Base-by-base conservation (phyloP, 768 basidiomycete species). In the Rossbeevera mucosa region DNA sequence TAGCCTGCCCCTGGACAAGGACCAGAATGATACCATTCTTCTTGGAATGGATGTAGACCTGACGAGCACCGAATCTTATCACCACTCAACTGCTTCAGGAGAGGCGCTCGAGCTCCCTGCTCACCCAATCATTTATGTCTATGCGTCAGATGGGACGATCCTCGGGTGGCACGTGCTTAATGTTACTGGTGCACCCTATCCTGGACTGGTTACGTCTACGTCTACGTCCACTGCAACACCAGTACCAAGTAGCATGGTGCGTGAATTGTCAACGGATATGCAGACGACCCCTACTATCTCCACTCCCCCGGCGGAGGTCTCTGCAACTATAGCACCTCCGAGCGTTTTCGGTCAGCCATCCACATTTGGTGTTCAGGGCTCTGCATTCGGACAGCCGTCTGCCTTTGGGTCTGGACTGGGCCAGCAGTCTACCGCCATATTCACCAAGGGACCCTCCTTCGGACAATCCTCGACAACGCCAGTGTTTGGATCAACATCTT, bases 111-210 rank as follows among this genome's bases (percentile, higher is more conserved):
- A 73, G 12, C 54, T 76, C 2, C 77, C 79, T 11, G 71, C 79
- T 9, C 74, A 75, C 12, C 89, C 89, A 0, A 73, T 89, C 50
- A 69, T 90, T 67, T 90, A 82, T 64, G 83, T 80, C 3, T 91
- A 88, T 66, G 76, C 87, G 11, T 88, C 83, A 49, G 89, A 92
- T 61, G 89, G 89, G 18, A 87, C 88, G 0, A 50, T 92, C 21
- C 78, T 82, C 44, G 89, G 75, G 4, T 92, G 89, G 88, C 74
- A 82, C 63, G 62, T 86, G 20, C 78, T 87, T 31, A 80, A 85
- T 61, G 71, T 74, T 7, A 77, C 76, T 38, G 76, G 73, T 1
- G 66, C 58, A 16, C 71, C 77, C 7, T 91, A 89, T 61, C 70
- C 74, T 38, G 80, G 80, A 25, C 80, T 89, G 76, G 62, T 76